These are phyloP conservation scores for Simmondsia chinensis DNA, from an alignment of 148 eudicot species.

Conservation along the genomic window DNA sequence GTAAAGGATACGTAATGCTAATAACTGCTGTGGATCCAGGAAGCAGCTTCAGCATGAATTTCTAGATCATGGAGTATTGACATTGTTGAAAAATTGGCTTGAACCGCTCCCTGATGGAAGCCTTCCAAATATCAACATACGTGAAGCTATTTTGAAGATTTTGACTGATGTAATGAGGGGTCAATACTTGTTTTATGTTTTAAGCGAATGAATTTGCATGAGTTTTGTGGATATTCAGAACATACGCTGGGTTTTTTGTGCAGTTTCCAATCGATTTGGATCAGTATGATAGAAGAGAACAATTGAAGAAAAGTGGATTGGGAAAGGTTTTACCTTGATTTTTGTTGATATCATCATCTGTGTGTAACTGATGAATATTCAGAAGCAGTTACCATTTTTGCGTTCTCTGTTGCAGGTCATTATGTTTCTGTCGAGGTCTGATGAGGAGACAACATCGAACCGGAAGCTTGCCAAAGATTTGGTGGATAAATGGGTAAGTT, in stretches of 20 bases:
- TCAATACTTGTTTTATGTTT: neutral
- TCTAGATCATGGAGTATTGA: conserved; percentile 90
- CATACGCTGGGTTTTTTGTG: conserved; percentile 7
- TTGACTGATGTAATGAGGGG: conserved; percentile 67
- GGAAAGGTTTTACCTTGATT: conserved; percentile 56
- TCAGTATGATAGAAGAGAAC: conserved; percentile 83
- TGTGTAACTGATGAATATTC: neutral
- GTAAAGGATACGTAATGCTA: neutral
- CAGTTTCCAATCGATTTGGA: conserved; percentile 93
- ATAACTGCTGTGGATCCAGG: conserved; percentile 32
- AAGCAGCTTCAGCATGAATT: conserved; percentile 94
- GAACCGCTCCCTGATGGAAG: conserved; percentile 99
- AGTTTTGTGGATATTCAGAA: neutral
- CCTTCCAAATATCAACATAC: conserved; percentile 89
- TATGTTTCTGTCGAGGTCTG: conserved; percentile 93
- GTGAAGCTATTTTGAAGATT: conserved; percentile 80
- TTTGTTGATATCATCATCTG: neutral
- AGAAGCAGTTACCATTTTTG: neutral
- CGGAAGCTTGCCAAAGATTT: conserved; percentile 89
- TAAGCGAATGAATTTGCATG: neutral
- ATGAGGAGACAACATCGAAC: conserved; percentile 90
- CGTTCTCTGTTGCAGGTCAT: conserved; percentile 54
- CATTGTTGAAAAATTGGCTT: conserved; percentile 83
- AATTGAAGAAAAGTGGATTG: conserved; percentile 87
- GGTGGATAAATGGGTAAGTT: conserved; percentile 95